These are phyloP conservation scores for Endocalyx cinctus DNA, from an alignment of 2,329 filamentous ascomycete species.

Conservation along the genomic window DNA sequence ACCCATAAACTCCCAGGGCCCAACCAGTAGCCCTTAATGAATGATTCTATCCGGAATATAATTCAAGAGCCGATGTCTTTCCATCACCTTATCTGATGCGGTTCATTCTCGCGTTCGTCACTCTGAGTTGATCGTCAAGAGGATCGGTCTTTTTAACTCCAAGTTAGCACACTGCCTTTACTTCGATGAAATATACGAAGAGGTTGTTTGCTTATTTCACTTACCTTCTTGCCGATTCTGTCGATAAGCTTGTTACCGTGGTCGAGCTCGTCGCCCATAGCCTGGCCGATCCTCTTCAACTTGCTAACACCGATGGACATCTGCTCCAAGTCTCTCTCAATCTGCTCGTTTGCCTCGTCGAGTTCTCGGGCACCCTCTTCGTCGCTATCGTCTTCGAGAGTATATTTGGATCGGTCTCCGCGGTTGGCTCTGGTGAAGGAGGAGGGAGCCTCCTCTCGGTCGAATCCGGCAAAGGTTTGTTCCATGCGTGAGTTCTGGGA, in stretches of 20 bases:
- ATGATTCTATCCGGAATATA: too few species aligned
- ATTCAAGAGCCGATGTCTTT: too few species aligned
- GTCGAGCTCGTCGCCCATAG: constrained; percentile 71
- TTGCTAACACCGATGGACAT: constrained; percentile 65
- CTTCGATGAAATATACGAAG: too few species aligned
- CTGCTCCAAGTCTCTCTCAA: constrained; percentile 63
- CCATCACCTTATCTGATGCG: constrained; percentile 11
- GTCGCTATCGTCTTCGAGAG: constrained; percentile 64
- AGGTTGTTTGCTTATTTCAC: too few species aligned
- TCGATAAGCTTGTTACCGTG: constrained; percentile 72
- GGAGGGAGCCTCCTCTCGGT: constrained; percentile 12
- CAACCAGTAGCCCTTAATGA: too few species aligned
- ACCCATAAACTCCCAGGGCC: too few species aligned
- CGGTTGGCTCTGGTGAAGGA: constrained; percentile 33
- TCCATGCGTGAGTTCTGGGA: constrained; percentile 51
- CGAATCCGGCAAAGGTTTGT: constrained; percentile 39
- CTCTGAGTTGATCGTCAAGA: constrained; percentile 45
- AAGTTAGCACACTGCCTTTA: constrained; percentile 6
- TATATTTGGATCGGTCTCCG: constrained; percentile 66
- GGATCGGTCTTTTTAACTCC: constrained; percentile 68
- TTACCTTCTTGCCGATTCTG: constrained; percentile 72
- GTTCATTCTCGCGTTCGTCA: constrained; percentile 20
- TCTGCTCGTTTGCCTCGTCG: constrained; percentile 55
- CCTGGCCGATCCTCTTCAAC: constrained; percentile 68
- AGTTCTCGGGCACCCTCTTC: constrained; percentile 42